These are phyloP conservation scores for Ogataea siamensis DNA, from an alignment of 805 yeast genomes.

Conservation along the genomic window DNA sequence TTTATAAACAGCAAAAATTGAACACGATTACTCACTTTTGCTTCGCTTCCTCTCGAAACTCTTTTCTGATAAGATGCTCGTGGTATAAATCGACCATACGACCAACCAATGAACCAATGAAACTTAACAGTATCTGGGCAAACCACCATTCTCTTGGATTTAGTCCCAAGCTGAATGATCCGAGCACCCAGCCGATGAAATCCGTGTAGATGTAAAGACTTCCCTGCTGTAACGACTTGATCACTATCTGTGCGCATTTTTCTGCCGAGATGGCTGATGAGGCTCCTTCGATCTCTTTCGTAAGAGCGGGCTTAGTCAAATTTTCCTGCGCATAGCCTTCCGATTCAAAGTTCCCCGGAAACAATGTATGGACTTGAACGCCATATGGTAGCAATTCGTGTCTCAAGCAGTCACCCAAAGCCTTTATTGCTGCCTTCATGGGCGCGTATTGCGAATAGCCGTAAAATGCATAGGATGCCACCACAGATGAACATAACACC, in stretches of 20 bases:
- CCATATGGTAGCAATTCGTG: conserved; percentile 75
- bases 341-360: conserved; percentile 86
- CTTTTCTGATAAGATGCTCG: conserved; percentile 49
- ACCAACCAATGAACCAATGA: conserved; percentile 50
- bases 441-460: conserved; percentile 95
- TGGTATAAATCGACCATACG: conserved; percentile 59
- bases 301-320: conserved; percentile 79
- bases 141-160: conserved; percentile 63
- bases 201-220: conserved; percentile 79
- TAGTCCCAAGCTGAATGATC: conserved; percentile 63
- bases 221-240: conserved; percentile 59
- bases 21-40: conserved; percentile 19
- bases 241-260: conserved; percentile 60
- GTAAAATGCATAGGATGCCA: conserved; percentile 81
- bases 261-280: conserved; percentile 67
- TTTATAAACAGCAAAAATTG: conserved; percentile 14
- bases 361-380: conserved; percentile 68
- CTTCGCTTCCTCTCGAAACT: conserved; percentile 34
- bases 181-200: conserved; percentile 77
- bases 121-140: conserved; percentile 47
- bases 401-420: conserved; percentile 72
- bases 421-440: conserved; percentile 73
- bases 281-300: conserved; percentile 81
- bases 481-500: conserved; percentile 69
- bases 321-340: conserved; percentile 87